These are phyloP conservation scores for Fusarium chuoi DNA, from an alignment of 2,329 filamentous ascomycete genomes.

Conservation along the genomic window DNA sequence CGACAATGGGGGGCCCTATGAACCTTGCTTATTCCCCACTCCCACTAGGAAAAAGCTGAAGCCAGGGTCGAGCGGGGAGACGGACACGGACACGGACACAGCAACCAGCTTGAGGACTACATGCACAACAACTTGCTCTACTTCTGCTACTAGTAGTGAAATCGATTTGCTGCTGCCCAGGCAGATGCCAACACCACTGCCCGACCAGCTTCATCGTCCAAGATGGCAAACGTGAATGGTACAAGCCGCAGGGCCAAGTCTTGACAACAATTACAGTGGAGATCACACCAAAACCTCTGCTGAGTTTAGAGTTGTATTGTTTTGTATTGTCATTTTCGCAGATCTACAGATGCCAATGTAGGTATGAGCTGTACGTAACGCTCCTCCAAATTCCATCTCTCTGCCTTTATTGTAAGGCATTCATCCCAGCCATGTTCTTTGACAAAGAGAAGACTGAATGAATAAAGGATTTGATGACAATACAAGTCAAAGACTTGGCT, in stretches of 20 bases:
- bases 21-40: constrained; percentile 16
- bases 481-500: neutral
- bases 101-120: neutral
- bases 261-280: neutral
- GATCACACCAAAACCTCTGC: neutral
- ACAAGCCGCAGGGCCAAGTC: neutral
- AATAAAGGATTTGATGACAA: neutral
- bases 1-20: constrained; percentile 11
- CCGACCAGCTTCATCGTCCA: neutral
- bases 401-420: neutral
- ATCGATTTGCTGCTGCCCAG: neutral
- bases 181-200: neutral
- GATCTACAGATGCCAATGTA: constrained; percentile 24
- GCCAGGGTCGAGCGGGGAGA: neutral
- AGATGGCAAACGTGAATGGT: neutral
- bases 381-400: neutral
- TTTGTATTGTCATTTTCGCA: constrained; percentile 9
- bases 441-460: neutral
- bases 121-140: neutral
- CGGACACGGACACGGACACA: too few species aligned
- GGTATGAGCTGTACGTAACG: neutral
- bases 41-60: constrained; percentile 1
- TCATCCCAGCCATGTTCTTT: neutral
- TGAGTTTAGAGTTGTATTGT: constrained; percentile 18
- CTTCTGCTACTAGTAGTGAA: neutral